Evolutionary conservation across 495 filamentous ascomycete species (phyloP).

Genomic region (Lichina pygmaea): DNA sequence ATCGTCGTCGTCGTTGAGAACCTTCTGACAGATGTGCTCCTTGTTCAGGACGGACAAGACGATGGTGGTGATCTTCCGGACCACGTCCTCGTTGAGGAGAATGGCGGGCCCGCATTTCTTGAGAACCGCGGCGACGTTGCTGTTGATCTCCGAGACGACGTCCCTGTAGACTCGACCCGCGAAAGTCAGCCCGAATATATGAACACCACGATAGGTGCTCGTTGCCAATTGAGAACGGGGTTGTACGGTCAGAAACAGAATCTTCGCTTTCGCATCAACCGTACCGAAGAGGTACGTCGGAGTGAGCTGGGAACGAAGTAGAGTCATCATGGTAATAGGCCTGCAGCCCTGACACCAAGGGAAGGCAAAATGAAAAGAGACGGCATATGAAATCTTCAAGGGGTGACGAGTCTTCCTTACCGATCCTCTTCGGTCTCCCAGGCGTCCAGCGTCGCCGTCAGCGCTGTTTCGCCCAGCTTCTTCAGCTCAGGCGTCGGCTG

Average conservation of each 20-base stretch:
- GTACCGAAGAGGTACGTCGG: constrained; percentile 47
- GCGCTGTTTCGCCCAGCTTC: constrained; percentile 71
- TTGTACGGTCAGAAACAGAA: constrained; percentile 23
- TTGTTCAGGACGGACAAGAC: constrained; percentile 53
- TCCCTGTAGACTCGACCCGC: constrained; percentile 21
- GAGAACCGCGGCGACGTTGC: constrained; percentile 75
- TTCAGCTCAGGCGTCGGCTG: constrained; percentile 46
- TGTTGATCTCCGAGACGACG: constrained; percentile 85
- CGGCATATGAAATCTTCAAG: neutral
- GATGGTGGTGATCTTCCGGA: constrained; percentile 36
- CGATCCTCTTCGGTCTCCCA: constrained; percentile 82
- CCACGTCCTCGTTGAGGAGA: constrained; percentile 33
- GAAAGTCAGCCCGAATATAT: neutral
- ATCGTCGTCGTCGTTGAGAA: constrained; percentile 47
- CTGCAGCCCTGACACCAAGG: constrained; percentile 2
- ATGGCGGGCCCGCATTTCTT: constrained; percentile 79
- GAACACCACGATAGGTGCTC: constrained; percentile 9
- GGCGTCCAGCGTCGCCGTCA: constrained; percentile 54
- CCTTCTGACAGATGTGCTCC: constrained; percentile 76
- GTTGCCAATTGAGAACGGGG: neutral
- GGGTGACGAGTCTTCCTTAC: constrained; percentile 20
- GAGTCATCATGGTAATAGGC: constrained; percentile 49
- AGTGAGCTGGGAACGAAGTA: constrained; percentile 97
- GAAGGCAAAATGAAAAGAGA: neutral
- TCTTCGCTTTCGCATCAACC: constrained; percentile 70